Percentiles rank a stretch among this genome's conserved stretches.
Conservation (phyloP, 2,329 filamentous ascomycete genomes). For the Neonectria punicea region DNA sequence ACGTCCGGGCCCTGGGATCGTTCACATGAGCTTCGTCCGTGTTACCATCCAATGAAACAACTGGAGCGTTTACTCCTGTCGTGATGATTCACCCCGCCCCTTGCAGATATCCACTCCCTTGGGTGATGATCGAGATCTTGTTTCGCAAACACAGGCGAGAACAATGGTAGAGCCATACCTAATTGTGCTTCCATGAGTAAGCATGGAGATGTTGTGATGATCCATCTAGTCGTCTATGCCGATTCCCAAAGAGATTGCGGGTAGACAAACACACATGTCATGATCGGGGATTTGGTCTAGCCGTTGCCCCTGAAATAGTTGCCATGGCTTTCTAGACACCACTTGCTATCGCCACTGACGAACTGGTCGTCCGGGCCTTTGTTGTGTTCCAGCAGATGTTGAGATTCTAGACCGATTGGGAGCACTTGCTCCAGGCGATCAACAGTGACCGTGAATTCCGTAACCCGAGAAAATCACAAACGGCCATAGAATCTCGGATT, state of each 20-base stretch:
- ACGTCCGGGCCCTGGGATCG: background rate
- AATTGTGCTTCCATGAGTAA: background rate
- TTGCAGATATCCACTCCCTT: background rate
- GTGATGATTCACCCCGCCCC: background rate
- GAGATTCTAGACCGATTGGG: background rate
- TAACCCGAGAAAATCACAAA: background rate
- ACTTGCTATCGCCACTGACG: background rate
- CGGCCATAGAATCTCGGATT: background rate
- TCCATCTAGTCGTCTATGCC: background rate
- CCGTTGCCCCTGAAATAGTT: background rate
- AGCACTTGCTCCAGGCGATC: background rate
- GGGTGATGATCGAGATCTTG: background rate
- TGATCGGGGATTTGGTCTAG: background rate
- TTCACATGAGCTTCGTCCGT: background rate
- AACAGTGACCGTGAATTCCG: background rate
- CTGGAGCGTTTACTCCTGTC: background rate
- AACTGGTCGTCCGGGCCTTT: background rate
- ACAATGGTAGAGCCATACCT: background rate
- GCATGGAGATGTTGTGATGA: background rate
- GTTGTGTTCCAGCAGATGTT: background rate
- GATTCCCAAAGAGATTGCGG: background rate
- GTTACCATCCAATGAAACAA: background rate
- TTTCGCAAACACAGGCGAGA: background rate
- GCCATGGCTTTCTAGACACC: no score
- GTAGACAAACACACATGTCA: background rate